Evolutionary conservation across 2,329 filamentous ascomycete genomes (phyloP).

Genomic region (Thyridium curvatum): DNA sequence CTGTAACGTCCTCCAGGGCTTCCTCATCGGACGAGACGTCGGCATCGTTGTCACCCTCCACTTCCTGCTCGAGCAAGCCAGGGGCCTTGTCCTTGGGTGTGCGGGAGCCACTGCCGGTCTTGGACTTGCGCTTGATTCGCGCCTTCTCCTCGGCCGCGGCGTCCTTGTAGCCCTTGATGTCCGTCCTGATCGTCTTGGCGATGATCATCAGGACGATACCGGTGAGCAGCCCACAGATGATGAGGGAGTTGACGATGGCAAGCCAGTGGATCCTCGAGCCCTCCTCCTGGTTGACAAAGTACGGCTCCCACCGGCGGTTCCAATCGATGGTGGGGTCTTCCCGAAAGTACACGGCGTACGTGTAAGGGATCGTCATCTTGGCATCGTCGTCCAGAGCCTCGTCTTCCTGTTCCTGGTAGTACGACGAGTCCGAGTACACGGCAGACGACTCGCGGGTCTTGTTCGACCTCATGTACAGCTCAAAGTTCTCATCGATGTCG

Average conservation of each 20-base stretch:
- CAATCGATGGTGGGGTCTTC: conserved; percentile 77
- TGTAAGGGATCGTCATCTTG: conserved; percentile 70
- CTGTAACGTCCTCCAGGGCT: conserved; percentile 69
- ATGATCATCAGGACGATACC: conserved; percentile 77
- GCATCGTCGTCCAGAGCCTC: conserved; percentile 54
- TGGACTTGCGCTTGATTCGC: conserved; percentile 41
- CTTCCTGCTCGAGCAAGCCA: conserved; percentile 57
- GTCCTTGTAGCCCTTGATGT: conserved; percentile 71
- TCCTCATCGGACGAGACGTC: conserved; percentile 66
- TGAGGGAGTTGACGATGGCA: conserved; percentile 79
- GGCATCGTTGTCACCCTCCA: conserved; percentile 36
- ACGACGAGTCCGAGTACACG: conserved; percentile 41
- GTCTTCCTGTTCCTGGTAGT: conserved; percentile 47
- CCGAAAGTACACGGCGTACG: conserved; percentile 85
- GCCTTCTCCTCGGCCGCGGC: conserved; percentile 58
- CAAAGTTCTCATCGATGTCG: conserved; percentile 56
- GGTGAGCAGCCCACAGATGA: conserved; percentile 74
- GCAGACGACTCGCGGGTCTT: conserved; percentile 35
- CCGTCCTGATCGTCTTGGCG: conserved; percentile 68
- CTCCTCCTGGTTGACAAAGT: conserved; percentile 83
- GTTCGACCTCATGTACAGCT: conserved; percentile 62
- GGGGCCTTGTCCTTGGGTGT: conserved; percentile 48
- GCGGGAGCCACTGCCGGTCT: conserved; percentile 21
- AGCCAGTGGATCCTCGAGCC: conserved; percentile 80
- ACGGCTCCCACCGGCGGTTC: conserved; percentile 80